Evolutionary conservation across 148 eudicot genomes (phyloP), one percentile per base, ranked within the genome.

Genomic region (Spergularia marina): DNA sequence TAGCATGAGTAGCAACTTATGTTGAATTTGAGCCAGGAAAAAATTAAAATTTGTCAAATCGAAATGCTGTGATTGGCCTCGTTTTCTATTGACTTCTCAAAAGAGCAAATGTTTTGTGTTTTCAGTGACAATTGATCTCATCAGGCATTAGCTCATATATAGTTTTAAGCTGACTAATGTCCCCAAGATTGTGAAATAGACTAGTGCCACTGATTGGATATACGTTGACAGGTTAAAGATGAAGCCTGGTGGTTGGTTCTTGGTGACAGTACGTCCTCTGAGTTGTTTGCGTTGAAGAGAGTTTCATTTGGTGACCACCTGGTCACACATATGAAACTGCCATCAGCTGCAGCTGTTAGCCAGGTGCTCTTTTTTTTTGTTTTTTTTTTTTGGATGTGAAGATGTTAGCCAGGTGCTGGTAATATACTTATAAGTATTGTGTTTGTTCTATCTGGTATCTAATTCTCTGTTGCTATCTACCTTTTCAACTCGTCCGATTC

Each of bases 231-330:
- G 97, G 84, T 91, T 77, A 94, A 94, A 90, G 94, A 90, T 74
- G 98, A 94, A 84, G 96, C 98, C 1, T 94, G 98, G 98, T 94
- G 98, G 97, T 74, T 94, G 76, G 85, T 94, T 72, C 89, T 94
- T 8, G 91, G 91, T 49, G 91, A 92, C 77, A 86, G 88, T 53
- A 63, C 84, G 34, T 87, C 91, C 72, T 84, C 89, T 68, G 96
- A 94, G 79, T 83, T 94, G 54, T 82, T 83, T 77, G 94, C 94
- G 71, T 53, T 92, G 77, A 94, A 88, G 84, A 86, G 97, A 82
- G 88, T 94, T 70, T 87, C 98, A 56, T 94, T 94, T 77, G 78
- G 84, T 2, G 80, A 78, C 63, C 83, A 82, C 62, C 75, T 92
- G 78, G 85, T 81, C 68, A 94, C 92, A 21, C 84, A 82, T 80